phyloP scores from a whole-genome alignment of 192 early-diverging fungal species.

The Thoreauomyces humboldtii region DNA sequence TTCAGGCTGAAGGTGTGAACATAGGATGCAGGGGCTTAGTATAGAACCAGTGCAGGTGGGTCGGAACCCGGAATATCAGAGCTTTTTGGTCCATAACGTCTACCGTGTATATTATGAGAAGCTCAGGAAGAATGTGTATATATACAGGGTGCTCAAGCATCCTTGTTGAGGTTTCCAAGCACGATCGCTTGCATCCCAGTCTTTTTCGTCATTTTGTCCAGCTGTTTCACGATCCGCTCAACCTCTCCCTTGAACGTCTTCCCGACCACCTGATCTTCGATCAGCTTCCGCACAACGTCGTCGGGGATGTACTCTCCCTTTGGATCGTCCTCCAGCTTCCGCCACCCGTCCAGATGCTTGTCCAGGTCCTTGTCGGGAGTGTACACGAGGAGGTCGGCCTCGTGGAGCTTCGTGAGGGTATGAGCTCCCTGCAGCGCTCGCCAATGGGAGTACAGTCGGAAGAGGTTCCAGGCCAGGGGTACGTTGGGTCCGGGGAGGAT shows the following conservation, averaged over 20 bases:
- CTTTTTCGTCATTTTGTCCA: background rate
- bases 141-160: too few relatives aligned
- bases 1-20: slow-evolving; percentile 25
- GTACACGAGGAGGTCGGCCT: background rate
- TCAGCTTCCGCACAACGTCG: background rate
- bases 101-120: too few relatives aligned
- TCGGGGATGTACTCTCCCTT: slow-evolving; percentile 9
- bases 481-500: slow-evolving; percentile 37
- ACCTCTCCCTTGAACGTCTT: background rate
- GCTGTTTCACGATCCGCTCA: background rate
- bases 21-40: too few relatives aligned
- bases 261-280: background rate
- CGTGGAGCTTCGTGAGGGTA: slow-evolving; percentile 14
- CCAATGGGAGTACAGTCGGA: slow-evolving; percentile 31
- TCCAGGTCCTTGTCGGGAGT: background rate
- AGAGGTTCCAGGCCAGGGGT: slow-evolving; percentile 33
- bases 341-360: slow-evolving; percentile 1
- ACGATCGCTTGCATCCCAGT: background rate
- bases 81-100: too few relatives aligned
- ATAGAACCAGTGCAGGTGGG: background rate
- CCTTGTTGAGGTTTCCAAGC: background rate
- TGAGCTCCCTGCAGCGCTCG: slow-evolving; percentile 24
- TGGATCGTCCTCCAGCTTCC: background rate
- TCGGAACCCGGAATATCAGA: too few relatives aligned
- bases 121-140: too few relatives aligned